These are phyloP conservation scores for Pythium guiyangense DNA, from an alignment of 352 stramenopile species.

Conservation along the genomic window DNA sequence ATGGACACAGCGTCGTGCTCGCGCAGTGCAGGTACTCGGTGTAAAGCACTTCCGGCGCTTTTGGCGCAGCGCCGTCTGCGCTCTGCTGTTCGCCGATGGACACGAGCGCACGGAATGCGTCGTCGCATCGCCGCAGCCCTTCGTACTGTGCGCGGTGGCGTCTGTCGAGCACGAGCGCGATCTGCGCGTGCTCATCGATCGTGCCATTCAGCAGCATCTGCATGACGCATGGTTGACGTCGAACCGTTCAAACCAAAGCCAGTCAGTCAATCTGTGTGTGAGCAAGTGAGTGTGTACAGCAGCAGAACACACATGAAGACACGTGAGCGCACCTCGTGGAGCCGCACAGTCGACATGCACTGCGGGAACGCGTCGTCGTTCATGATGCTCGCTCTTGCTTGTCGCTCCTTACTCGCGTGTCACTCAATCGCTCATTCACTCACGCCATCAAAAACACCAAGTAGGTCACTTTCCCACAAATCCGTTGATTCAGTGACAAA, in stretches of 20 bases:
- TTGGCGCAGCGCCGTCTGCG: slow-evolving; percentile 10
- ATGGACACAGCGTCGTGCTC: slow-evolving; percentile 42
- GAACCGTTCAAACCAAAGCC: too few relatives aligned
- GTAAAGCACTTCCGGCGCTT: slow-evolving; percentile 47
- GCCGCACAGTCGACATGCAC: slow-evolving; percentile 50
- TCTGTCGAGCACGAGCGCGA: slow-evolving; percentile 33
- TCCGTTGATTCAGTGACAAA: not conserved
- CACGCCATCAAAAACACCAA: too few relatives aligned
- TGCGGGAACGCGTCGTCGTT: slow-evolving; percentile 43
- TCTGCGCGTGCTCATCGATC: slow-evolving; percentile 33
- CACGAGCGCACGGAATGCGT: slow-evolving; percentile 45
- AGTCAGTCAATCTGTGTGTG: not conserved
- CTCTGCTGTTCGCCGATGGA: slow-evolving; percentile 12
- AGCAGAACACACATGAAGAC: not conserved
- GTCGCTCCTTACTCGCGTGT: not conserved
- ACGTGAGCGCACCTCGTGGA: slow-evolving; percentile 73
- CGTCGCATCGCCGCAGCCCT: slow-evolving; percentile 47
- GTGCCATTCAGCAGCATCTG: slow-evolving; percentile 45
- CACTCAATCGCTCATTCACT: slow-evolving; percentile 7
- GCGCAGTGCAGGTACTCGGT: slow-evolving; percentile 60
- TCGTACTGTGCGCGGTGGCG: slow-evolving; percentile 38
- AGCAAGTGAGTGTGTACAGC: not conserved
- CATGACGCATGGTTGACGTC: too few relatives aligned
- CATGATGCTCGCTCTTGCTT: slow-evolving; percentile 13
- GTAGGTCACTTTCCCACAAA: not conserved